These are phyloP conservation scores for Tolypocladium sp. DNA, from an alignment of 2,329 filamentous ascomycete species.

Conservation along the genomic window DNA sequence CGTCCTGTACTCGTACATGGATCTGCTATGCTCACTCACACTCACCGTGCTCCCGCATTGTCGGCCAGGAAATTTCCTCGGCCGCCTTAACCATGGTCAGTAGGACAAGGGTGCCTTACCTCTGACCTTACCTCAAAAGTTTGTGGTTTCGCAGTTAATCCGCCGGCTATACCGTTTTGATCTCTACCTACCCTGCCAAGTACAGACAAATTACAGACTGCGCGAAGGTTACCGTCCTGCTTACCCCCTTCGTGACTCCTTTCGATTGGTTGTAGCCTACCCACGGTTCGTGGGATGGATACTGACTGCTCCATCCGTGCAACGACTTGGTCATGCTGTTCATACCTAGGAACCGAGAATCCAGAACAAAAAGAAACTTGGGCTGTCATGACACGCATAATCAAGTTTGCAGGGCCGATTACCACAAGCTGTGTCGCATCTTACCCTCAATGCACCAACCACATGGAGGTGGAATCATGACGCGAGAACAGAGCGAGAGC, in stretches of 20 bases:
- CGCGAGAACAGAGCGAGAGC: neutral
- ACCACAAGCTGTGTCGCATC: neutral
- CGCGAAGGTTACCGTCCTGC: slow-evolving; percentile 1
- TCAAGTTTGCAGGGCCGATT: neutral
- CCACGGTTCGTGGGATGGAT: neutral
- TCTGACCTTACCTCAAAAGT: slow-evolving; percentile 43
- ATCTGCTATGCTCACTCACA: neutral
- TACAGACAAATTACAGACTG: slow-evolving; percentile 2
- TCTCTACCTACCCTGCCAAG: slow-evolving; percentile 6
- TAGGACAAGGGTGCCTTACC: slow-evolving; percentile 38
- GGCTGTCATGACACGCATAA: neutral
- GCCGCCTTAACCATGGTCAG: slow-evolving; percentile 15
- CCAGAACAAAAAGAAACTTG: neutral
- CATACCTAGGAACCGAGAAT: neutral
- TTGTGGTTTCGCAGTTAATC: slow-evolving; percentile 5
- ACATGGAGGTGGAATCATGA: neutral
- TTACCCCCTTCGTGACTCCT: neutral
- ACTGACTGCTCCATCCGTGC: neutral
- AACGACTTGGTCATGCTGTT: neutral
- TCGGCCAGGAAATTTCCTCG: neutral
- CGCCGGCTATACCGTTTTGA: neutral
- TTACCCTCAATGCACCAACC: neutral
- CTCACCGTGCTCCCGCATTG: neutral
- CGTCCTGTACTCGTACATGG: neutral
- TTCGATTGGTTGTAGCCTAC: neutral